Base-by-base conservation (phyloP, 352 stramenopile species). In the Pythium dissimile region DNA sequence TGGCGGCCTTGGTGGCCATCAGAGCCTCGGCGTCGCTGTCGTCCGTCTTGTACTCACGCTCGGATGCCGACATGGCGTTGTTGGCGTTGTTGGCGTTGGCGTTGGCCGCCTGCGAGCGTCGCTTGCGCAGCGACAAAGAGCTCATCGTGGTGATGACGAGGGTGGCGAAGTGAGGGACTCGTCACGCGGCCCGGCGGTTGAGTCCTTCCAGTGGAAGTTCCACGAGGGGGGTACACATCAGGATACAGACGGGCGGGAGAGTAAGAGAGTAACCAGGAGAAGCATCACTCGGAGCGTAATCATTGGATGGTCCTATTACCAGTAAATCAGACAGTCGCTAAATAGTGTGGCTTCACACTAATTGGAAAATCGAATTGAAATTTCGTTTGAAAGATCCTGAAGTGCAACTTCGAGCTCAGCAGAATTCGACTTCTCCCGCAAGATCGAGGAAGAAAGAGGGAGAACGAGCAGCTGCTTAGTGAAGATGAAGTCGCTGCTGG, bases 1-100 rank as follows among this genome's bases (percentile, higher is more conserved):
- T 74, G 46, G 60, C 51, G 12, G 59, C 51, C 21, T 35, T 53
- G 38, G 27, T 45, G 45, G 51, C 52, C 53, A 50, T 45, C 10
- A 66, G 8, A 2, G 45, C 28, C 8, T 61, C 47, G 27, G 67
- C 56, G 20, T 68, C 49, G 48, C 53, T 75, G 20, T 75, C 72
- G 62, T 77, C 62, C 5, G 68, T 71, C 37, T 64, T 63, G 42
- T 47, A 55, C 42, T 48, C 50, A 39, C 43, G 27, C 43, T 44
- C 28, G 26, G 31, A 24, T 34, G 39, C 58, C 27, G 23, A 21
- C 18, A n/a, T n/a, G n/a, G n/a, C n/a, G n/a, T n/a, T n/a, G n/a
- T n/a, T n/a, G n/a, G n/a, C n/a, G n/a, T n/a, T n/a, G n/a, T n/a
- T n/a, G n/a, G n/a, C n/a, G n/a, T n/a, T n/a, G n/a, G n/a, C n/a